These are phyloP conservation scores for Acanthamoeba lenticulata DNA, from an alignment of 208 protist species.

Conservation along the genomic window DNA sequence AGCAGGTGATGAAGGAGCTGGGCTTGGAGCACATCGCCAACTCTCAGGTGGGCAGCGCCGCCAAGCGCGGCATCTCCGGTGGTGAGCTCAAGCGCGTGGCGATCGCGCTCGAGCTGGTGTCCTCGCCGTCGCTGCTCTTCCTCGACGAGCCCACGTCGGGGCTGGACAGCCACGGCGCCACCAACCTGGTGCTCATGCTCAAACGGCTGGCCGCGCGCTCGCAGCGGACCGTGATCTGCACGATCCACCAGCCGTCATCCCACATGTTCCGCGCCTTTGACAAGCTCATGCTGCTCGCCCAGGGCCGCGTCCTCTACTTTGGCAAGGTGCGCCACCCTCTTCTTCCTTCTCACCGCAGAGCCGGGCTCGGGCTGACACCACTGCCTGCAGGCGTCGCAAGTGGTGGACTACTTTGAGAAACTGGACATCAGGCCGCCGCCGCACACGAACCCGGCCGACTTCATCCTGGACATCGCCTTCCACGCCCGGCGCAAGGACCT, in stretches of 20 bases:
- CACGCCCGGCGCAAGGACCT: conserved; percentile 38
- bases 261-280: conserved; percentile 86
- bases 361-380: background rate
- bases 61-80: conserved; percentile 37
- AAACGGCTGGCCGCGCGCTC: background rate
- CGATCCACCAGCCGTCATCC: conserved; percentile 60
- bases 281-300: conserved; percentile 81
- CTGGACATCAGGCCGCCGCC: background rate
- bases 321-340: background rate
- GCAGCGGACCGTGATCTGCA: conserved; percentile 37
- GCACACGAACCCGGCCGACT: conserved; percentile 59
- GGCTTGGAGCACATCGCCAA: conserved; percentile 34
- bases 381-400: background rate
- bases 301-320: conserved; percentile 68
- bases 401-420: conserved; percentile 52
- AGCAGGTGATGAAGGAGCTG: background rate
- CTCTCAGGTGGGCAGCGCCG: conserved; percentile 16
- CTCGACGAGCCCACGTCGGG: conserved; percentile 64
- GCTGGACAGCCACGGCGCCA: conserved; percentile 40
- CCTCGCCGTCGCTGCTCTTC: conserved; percentile 33
- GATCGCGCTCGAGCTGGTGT: conserved; percentile 31
- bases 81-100: conserved; percentile 39
- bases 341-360: background rate
- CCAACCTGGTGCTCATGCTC: conserved; percentile 1
- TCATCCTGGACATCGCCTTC: conserved; percentile 57